Evolutionary conservation across 208 protist species (phyloP).

Genomic region (Leishmania arabica): DNA sequence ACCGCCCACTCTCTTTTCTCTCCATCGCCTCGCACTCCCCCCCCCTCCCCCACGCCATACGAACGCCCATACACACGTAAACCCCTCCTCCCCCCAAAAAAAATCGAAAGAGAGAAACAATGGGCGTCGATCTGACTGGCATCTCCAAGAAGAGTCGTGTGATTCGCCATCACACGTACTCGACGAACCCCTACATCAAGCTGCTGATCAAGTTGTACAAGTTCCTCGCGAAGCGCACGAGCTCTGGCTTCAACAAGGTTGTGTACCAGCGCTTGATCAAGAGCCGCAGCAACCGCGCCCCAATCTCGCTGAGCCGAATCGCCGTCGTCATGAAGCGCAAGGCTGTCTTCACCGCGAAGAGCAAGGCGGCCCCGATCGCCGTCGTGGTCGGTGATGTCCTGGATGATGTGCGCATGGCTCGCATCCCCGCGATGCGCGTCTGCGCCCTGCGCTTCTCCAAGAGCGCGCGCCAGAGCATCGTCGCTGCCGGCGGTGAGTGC

Average conservation of each 20-base stretch:
- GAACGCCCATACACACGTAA: neutral
- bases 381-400: conserved; percentile 99
- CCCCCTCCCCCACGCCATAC: neutral
- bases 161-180: conserved; percentile 94
- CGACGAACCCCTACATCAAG: conserved; percentile 97
- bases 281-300: conserved; percentile 96
- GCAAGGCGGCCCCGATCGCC: conserved; percentile 93
- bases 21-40: neutral
- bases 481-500: conserved; percentile 97
- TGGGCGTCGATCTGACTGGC: conserved; percentile 92
- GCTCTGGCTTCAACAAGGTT: conserved; percentile 98
- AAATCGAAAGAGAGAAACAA: conserved; percentile 27
- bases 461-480: conserved; percentile 97
- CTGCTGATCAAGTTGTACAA: conserved; percentile 99
- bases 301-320: conserved; percentile 96
- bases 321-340: conserved; percentile 94
- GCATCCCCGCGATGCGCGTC: conserved; percentile 95
- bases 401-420: conserved; percentile 98
- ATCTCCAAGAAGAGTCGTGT: conserved; percentile 91
- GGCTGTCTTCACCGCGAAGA: conserved; percentile 74
- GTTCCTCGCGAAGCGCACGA: conserved; percentile 98
- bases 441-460: conserved; percentile 99
- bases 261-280: conserved; percentile 97
- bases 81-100: neutral
- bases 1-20: neutral